Percentiles rank a stretch among this genome's conserved stretches.
phyloP scores from a whole-genome alignment of 179 eudicot species.

The Spinacia oleracea region DNA sequence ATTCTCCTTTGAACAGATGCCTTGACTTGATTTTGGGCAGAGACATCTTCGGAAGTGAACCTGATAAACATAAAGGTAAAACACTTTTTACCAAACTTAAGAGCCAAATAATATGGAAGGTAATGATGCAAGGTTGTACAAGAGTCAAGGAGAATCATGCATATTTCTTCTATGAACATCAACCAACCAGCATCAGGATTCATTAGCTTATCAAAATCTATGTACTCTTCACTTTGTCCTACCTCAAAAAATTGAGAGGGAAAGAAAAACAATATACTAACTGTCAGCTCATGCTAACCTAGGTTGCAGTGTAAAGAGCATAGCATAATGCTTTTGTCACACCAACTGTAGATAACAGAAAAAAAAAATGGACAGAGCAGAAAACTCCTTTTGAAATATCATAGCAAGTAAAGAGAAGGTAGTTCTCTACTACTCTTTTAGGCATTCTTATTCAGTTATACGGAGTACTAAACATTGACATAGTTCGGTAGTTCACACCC shows the following conservation, averaged over 20 bases:
- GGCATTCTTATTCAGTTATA: too few species aligned
- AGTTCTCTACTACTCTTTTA: neutral
- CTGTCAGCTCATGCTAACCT: neutral
- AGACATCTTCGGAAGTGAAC: slow-evolving; percentile 88
- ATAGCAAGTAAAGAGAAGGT: neutral
- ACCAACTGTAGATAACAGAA: neutral
- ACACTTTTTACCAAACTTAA: slow-evolving; percentile 3
- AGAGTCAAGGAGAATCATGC: neutral
- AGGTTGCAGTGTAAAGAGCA: neutral
- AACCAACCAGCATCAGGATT: neutral
- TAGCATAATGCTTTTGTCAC: neutral
- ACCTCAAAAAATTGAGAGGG: neutral
- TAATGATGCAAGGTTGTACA: neutral
- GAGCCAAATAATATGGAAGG: slow-evolving; percentile 1
- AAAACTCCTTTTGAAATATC: neutral
- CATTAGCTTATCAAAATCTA: neutral
- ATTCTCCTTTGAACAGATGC: slow-evolving; percentile 94
- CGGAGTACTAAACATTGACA: neutral
- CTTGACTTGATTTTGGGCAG: slow-evolving; percentile 98
- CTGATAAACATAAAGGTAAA: slow-evolving; percentile 35
- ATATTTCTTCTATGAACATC: slow-evolving; percentile 1
- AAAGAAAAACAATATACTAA: neutral
- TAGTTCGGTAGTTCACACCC: neutral
- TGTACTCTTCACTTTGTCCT: neutral
- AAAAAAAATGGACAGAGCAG: neutral